Conservation (phyloP, 768 basidiomycete genomes). For the Termitomyces titanicus region DNA sequence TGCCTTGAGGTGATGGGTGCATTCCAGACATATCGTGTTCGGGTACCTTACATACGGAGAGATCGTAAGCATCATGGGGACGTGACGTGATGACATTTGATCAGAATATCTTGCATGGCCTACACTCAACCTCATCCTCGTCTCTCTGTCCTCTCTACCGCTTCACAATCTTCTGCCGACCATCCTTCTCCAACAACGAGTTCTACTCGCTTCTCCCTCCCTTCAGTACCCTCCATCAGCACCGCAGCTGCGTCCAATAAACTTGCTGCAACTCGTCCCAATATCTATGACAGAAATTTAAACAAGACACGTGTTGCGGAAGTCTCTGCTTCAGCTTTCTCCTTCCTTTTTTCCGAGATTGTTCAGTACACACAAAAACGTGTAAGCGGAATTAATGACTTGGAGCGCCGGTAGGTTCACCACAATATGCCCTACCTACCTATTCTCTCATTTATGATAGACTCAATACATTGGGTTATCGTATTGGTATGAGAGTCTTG, state of each 20-base stretch:
- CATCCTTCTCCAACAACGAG: slow-evolving; percentile 52
- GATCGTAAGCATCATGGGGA: too few relatives aligned
- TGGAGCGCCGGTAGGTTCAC: slow-evolving; percentile 77
- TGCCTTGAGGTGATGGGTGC: neutral
- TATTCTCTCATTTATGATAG: slow-evolving; percentile 34
- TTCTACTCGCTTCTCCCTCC: slow-evolving; percentile 70
- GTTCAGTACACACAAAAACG: slow-evolving; percentile 96
- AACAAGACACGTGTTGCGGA: slow-evolving; percentile 86
- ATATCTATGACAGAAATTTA: slow-evolving; percentile 85
- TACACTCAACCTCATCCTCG: slow-evolving; percentile 63
- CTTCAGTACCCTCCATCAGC: slow-evolving; percentile 32
- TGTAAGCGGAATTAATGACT: slow-evolving; percentile 90
- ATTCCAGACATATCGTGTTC: neutral
- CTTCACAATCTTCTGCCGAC: slow-evolving; percentile 51
- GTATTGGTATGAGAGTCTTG: slow-evolving; percentile 82
- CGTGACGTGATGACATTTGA: neutral
- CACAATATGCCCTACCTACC: neutral
- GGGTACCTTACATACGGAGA: neutral
- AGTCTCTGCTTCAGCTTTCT: slow-evolving; percentile 79
- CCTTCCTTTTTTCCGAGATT: slow-evolving; percentile 90
- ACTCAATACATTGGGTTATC: slow-evolving; percentile 89
- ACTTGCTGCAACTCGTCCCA: slow-evolving; percentile 49
- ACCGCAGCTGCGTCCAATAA: slow-evolving; percentile 35
- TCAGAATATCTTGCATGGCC: slow-evolving; percentile 31
- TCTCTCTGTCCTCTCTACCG: slow-evolving; percentile 63